These are phyloP conservation scores for Metschnikowia picachoensis DNA, from an alignment of 805 yeast genomes.

Conservation along the genomic window DNA sequence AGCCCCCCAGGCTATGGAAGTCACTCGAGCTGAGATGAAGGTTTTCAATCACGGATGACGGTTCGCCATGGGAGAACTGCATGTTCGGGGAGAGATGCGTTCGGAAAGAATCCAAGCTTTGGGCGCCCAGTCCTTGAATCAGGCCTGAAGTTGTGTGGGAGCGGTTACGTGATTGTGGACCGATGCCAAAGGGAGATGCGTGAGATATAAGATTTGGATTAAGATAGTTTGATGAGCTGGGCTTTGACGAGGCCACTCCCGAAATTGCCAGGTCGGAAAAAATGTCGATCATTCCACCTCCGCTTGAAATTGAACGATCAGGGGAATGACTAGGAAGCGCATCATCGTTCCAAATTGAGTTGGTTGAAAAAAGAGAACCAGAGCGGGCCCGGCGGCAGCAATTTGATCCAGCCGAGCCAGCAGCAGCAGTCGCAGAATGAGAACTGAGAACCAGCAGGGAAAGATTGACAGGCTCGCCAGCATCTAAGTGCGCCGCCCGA, in stretches of 20 bases:
- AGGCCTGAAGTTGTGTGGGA: conserved; percentile 50
- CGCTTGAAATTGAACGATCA: conserved; percentile 12
- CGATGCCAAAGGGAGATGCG: conserved; percentile 9
- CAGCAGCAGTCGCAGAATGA: conserved; percentile 5
- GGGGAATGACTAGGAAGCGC: conserved; percentile 17
- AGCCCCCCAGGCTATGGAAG: conserved; percentile 9
- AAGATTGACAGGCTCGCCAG: conserved; percentile 1
- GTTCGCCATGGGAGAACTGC: conserved; percentile 24
- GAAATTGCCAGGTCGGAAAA: conserved; percentile 9
- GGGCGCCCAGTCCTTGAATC: conserved; percentile 18
- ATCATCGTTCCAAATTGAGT: conserved; percentile 60
- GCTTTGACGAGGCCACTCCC: conserved; percentile 5
- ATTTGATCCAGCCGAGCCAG: conserved; percentile 4
- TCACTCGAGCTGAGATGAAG: conserved; percentile 24
- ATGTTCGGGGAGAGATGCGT: conserved; percentile 24
- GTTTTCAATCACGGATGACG: conserved; percentile 30
- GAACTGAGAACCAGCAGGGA: conserved; percentile 17
- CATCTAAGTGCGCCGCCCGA: neutral
- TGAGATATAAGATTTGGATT: conserved; percentile 22
- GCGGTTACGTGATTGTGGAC: conserved; percentile 29
- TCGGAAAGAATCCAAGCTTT: conserved; percentile 15
- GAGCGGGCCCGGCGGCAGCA: conserved; percentile 44
- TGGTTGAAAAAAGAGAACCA: conserved; percentile 47
- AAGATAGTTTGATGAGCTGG: conserved; percentile 15
- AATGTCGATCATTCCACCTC: conserved; percentile 10